phyloP scores from a whole-genome alignment of 768 basidiomycete species.

The Pleurotus cornucopiae region DNA sequence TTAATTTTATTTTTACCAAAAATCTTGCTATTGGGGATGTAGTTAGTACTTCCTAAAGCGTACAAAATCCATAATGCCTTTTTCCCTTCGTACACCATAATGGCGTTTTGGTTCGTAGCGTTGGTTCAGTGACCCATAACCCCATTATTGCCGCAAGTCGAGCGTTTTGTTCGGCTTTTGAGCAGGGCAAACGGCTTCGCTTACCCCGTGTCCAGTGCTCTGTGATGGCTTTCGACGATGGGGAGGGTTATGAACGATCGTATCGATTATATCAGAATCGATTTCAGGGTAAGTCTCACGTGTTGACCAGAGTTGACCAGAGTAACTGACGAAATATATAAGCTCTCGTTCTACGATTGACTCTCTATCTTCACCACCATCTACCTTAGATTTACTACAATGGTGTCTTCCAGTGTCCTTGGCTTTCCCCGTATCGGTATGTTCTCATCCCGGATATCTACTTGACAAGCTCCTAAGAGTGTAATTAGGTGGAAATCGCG shows the following conservation, averaged over 20 bases:
- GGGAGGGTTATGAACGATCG: slow-evolving; percentile 4
- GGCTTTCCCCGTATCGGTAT: slow-evolving; percentile 90
- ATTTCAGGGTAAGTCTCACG: slow-evolving; percentile 10
- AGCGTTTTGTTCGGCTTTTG: too few species aligned
- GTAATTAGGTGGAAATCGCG: slow-evolving; percentile 78
- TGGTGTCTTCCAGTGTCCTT: slow-evolving; percentile 83
- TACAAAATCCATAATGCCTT: background rate
- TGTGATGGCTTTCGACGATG: background rate
- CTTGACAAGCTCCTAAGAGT: background rate
- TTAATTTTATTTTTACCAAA: background rate
- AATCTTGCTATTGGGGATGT: background rate
- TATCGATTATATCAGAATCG: slow-evolving; percentile 6
- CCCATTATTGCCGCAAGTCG: too few species aligned
- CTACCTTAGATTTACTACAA: slow-evolving; percentile 25
- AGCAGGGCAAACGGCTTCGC: background rate
- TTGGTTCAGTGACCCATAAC: too few species aligned
- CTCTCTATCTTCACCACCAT: slow-evolving; percentile 24
- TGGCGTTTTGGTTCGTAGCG: background rate
- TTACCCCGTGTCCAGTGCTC: slow-evolving; percentile 6
- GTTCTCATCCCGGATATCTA: background rate
- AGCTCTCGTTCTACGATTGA: slow-evolving; percentile 20
- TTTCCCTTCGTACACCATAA: background rate
- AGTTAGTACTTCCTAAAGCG: slow-evolving; percentile 4
- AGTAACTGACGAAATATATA: slow-evolving; percentile 7
- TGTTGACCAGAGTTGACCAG: slow-evolving; percentile 10